Evolutionary conservation across 345 rosid species (phyloP).

Genomic region (Bruguiera gymnorhiza): DNA sequence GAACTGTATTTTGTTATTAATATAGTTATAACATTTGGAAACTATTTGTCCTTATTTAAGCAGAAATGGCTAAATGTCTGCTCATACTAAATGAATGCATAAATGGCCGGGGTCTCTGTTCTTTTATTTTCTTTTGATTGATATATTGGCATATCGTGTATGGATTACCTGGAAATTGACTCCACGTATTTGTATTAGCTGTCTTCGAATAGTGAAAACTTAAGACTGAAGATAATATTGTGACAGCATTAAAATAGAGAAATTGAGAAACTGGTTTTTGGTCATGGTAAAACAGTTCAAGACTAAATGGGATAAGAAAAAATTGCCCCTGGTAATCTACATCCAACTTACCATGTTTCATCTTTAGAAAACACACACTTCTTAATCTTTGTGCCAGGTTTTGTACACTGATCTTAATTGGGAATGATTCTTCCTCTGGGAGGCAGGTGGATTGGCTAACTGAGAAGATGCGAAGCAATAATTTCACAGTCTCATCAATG

Average conservation of each 20-base stretch:
- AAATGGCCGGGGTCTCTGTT: background rate
- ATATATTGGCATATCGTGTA: background rate
- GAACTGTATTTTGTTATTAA: no score
- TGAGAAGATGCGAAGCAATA: conserved; percentile 90
- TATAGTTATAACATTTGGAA: no score
- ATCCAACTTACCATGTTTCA: no score
- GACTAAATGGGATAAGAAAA: no score
- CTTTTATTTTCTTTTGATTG: background rate
- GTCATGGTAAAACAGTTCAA: no score
- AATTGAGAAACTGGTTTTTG: no score
- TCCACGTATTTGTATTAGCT: background rate
- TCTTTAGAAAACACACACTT: background rate
- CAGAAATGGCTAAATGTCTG: background rate
- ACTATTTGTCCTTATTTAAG: background rate
- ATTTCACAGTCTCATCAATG: conserved; percentile 95
- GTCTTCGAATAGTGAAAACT: background rate
- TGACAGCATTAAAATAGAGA: no score
- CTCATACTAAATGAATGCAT: background rate
- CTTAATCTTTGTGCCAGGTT: background rate
- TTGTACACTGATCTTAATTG: background rate
- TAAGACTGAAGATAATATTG: background rate
- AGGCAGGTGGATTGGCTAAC: conserved; percentile 95
- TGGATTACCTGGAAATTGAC: background rate
- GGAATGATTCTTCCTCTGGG: conserved; percentile 5
- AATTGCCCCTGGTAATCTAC: no score